Evolutionary conservation across 345 rosid genomes (phyloP).

Genomic region (Camelina sativa): DNA sequence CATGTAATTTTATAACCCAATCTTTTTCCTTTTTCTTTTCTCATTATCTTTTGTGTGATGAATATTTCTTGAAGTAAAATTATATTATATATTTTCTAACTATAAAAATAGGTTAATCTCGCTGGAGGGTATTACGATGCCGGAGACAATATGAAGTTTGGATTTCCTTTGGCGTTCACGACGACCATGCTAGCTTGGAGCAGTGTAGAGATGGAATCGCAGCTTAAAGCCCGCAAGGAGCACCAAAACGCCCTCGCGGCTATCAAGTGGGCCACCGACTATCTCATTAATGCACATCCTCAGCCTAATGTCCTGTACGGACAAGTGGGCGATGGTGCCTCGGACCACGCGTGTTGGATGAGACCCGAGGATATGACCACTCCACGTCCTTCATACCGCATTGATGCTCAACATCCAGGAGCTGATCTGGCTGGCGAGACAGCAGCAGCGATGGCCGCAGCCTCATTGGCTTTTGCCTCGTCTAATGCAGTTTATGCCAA

Average conservation of each 20-base stretch:
- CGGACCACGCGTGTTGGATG: constrained; percentile 73
- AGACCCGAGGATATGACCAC: constrained; percentile 85
- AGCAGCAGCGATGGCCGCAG: constrained; percentile 73
- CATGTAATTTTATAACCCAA: constrained; percentile 30
- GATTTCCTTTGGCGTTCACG: constrained; percentile 79
- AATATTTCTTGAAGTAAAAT: background rate
- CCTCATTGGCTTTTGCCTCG: constrained; percentile 57
- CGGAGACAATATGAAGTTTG: constrained; percentile 79
- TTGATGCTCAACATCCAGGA: constrained; percentile 62
- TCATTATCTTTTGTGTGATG: background rate
- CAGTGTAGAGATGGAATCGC: constrained; percentile 52
- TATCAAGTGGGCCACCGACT: constrained; percentile 73
- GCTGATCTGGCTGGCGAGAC: constrained; percentile 71
- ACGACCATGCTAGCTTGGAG: constrained; percentile 77
- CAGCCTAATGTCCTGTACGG: constrained; percentile 57
- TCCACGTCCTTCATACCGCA: constrained; percentile 49
- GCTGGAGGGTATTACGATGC: constrained; percentile 82
- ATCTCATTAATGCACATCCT: constrained; percentile 67
- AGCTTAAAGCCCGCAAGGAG: constrained; percentile 47
- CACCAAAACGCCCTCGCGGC: constrained; percentile 52
- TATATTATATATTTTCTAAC: background rate
- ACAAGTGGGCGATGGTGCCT: constrained; percentile 61
- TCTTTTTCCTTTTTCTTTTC: background rate
- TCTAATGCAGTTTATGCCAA: constrained; percentile 47
- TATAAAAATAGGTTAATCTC: constrained; percentile 52